Conservation (phyloP, 208 protist genomes). For the Leptomonas seymouri region DNA sequence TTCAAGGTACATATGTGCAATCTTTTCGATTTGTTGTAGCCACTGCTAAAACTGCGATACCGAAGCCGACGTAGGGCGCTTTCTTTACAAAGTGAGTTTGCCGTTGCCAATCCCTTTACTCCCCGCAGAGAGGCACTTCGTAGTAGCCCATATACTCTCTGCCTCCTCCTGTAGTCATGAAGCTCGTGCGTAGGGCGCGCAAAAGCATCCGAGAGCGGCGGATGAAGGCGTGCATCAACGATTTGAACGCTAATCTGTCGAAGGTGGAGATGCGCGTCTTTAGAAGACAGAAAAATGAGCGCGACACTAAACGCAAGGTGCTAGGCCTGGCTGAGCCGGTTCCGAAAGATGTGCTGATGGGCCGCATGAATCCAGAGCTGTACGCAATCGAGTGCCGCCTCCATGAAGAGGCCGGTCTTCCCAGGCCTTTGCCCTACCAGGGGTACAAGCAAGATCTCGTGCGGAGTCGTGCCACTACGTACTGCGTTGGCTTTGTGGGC, state of each 20-base stretch:
- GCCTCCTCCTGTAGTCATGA: conserved; percentile 51
- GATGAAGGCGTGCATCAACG: conserved; percentile 89
- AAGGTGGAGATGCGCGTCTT: conserved; percentile 88
- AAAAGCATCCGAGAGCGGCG: conserved; percentile 89
- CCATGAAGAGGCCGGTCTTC: conserved; percentile 77
- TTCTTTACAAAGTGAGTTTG: no score
- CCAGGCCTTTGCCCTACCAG: conserved; percentile 67
- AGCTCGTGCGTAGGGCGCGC: conserved; percentile 80
- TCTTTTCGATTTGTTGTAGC: no score
- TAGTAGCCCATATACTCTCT: not conserved
- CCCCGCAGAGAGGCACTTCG: not conserved
- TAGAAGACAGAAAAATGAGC: conserved; percentile 53
- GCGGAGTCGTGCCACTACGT: conserved; percentile 29
- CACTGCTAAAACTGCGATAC: no score
- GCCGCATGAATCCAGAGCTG: conserved; percentile 78
- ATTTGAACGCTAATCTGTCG: conserved; percentile 76
- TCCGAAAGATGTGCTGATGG: conserved; percentile 58
- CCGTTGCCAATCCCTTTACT: no score
- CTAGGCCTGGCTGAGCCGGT: conserved; percentile 37
- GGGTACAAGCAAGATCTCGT: conserved; percentile 42
- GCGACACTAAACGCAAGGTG: conserved; percentile 37
- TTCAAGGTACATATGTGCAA: no score
- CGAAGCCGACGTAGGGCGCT: no score
- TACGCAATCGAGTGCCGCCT: conserved; percentile 86
- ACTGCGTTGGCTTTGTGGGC: conserved; percentile 77